Conservation (phyloP, 2,329 filamentous ascomycete species). For the Xylariales sp. region DNA sequence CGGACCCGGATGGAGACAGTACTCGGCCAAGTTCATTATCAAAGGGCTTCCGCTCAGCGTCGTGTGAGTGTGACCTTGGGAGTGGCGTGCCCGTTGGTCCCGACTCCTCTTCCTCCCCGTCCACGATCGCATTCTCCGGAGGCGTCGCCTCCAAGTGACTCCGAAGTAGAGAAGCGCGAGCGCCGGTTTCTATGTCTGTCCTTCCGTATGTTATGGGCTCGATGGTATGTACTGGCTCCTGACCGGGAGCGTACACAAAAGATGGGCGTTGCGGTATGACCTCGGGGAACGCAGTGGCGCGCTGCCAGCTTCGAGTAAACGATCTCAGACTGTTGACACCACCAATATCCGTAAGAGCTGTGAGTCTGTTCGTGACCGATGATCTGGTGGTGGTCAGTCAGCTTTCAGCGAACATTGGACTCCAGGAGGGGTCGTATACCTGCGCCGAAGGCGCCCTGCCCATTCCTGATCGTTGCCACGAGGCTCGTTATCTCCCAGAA, state of each 20-base stretch:
- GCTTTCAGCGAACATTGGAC: not conserved
- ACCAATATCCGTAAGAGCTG: conserved; percentile 65
- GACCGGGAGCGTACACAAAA: conserved; percentile 62
- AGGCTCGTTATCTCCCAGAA: conserved; percentile 35
- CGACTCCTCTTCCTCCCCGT: conserved; percentile 23
- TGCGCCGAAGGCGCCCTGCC: conserved; percentile 27
- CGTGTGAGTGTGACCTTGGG: conserved; percentile 11
- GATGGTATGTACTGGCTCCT: conserved; percentile 36
- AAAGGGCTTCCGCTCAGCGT: conserved; percentile 41
- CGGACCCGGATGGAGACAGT: conserved; percentile 24
- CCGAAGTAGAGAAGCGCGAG: conserved; percentile 42
- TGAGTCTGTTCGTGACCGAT: conserved; percentile 54
- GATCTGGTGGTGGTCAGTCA: conserved; percentile 39
- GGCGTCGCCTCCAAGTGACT: conserved; percentile 45
- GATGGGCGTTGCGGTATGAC: conserved; percentile 76
- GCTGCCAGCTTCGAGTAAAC: conserved; percentile 88
- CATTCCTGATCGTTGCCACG: conserved; percentile 29
- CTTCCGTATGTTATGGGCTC: conserved; percentile 36
- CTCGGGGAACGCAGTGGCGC: conserved; percentile 82
- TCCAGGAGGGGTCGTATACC: conserved; percentile 25
- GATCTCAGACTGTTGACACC: conserved; percentile 93
- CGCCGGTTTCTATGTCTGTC: conserved; percentile 33
- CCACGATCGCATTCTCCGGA: conserved; percentile 20
- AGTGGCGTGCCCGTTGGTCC: conserved; percentile 14
- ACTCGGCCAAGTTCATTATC: conserved; percentile 36